Conservation (phyloP, 1,284 basidiomycete species). For the Cutaneotrichosporon dermatis region DNA sequence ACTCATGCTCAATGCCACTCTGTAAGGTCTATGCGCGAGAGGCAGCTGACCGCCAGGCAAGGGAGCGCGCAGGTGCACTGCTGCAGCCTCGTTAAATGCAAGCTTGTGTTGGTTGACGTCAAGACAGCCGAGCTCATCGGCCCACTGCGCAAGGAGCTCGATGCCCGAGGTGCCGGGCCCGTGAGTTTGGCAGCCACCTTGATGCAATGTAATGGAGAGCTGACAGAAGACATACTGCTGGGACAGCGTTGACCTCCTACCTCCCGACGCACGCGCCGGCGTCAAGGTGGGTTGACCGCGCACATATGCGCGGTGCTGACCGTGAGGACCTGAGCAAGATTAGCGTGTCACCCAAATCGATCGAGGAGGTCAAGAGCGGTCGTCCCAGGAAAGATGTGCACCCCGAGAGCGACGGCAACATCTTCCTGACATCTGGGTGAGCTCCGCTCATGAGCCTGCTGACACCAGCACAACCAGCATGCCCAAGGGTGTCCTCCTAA, state of each 20-base stretch:
- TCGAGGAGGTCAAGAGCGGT: constrained; percentile 3
- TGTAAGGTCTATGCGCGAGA: neutral
- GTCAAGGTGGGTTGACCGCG: neutral
- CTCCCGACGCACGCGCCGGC: neutral
- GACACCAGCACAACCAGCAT: constrained; percentile 16
- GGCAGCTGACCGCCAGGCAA: neutral
- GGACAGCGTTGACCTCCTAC: constrained; percentile 4
- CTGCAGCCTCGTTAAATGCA: constrained; percentile 25
- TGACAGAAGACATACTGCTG: constrained; percentile 6
- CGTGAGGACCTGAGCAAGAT: neutral
- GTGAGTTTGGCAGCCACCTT: neutral
- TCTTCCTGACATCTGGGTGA: constrained; percentile 38
- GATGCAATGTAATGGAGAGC: neutral
- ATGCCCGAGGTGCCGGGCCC: neutral
- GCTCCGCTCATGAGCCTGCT: neutral
- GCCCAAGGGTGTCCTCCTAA: constrained; percentile 42
- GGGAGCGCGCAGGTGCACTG: constrained; percentile 27
- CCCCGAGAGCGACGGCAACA: constrained; percentile 41
- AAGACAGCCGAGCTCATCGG: constrained; percentile 27
- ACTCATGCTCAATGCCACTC: constrained; percentile 28
- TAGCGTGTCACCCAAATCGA: neutral
- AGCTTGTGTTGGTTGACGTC: constrained; percentile 32
- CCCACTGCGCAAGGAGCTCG: constrained; percentile 6
- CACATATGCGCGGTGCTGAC: neutral
- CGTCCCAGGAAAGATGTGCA: constrained; percentile 16